These are phyloP conservation scores for Stachybotrys elegans DNA, from an alignment of 2,329 filamentous ascomycete species.

Conservation along the genomic window DNA sequence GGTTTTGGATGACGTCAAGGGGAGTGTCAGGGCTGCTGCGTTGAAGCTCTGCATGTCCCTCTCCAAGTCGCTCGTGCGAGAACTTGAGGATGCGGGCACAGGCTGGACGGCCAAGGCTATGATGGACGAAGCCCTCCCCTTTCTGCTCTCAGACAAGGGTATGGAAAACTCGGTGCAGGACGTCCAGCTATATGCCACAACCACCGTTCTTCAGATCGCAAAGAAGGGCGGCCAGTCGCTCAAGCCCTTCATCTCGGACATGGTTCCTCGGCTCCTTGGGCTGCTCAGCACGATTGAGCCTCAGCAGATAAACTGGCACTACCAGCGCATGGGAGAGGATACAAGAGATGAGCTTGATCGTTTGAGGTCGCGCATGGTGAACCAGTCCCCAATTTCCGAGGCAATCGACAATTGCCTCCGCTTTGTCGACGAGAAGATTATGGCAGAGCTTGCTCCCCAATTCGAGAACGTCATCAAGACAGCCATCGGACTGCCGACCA, in stretches of 20 bases:
- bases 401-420: slow-evolving; percentile 87
- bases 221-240: slow-evolving; percentile 81
- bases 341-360: slow-evolving; percentile 89
- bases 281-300: slow-evolving; percentile 85
- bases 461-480: slow-evolving; percentile 78
- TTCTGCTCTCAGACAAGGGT: slow-evolving; percentile 81
- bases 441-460: slow-evolving; percentile 65
- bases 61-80: slow-evolving; percentile 78
- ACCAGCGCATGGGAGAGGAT: slow-evolving; percentile 82
- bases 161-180: slow-evolving; percentile 86
- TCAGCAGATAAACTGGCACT: slow-evolving; percentile 85
- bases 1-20: slow-evolving; percentile 94
- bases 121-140: slow-evolving; percentile 83
- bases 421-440: slow-evolving; percentile 71
- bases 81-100: slow-evolving; percentile 72
- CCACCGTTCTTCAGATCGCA: slow-evolving; percentile 80
- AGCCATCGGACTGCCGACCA: slow-evolving; percentile 86
- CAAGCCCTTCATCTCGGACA: slow-evolving; percentile 72
- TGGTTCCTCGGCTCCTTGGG: slow-evolving; percentile 76
- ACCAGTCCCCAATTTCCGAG: slow-evolving; percentile 84
- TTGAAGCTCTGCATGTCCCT: slow-evolving; percentile 77
- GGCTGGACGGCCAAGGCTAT: slow-evolving; percentile 69
- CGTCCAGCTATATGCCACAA: slow-evolving; percentile 76
- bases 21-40: slow-evolving; percentile 76
- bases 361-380: slow-evolving; percentile 73